Evolutionary conservation across 2,329 filamentous ascomycete species (phyloP), one percentile per base, ranked within the genome.

Genomic region (Colletotrichum camelliae): DNA sequence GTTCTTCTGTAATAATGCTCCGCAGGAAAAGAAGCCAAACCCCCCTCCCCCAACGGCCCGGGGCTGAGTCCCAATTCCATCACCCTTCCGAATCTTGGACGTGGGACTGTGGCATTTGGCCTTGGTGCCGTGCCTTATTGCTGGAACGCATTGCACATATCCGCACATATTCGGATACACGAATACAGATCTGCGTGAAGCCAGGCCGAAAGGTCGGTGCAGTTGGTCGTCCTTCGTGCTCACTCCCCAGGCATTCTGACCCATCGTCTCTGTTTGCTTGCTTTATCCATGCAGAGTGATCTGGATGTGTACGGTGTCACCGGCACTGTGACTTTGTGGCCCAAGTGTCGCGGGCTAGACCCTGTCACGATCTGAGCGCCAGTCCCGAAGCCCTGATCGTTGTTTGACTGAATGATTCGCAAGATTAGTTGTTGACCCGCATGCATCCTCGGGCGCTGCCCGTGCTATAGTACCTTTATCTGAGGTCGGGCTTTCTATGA

Each of bases 331-430:
- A 65, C 62, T 33, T 37, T 37, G 31, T 37, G 62, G 39, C 37
- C 62, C 62, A 65, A 48, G 15, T 29, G 37, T 43, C 35, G 21
- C 35, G 21, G 62, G 27, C 37, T 67, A 39, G 39, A 62, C 39
- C 62, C 24, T 61, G 39, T 43, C 55, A 43, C 61, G 62, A 67
- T 75, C 72, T 66, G 72, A 75, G 61, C 72, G 35, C 37, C 68
- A 39, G 29, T 57, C 68, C 70, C 70, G 65, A 76, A 64, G 58
- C 65, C 70, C 60, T 76, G 65, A 70, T 74, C 74, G 64, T 43
- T 74, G 64, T 76, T 27, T 64, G 65, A 39, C 57, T 70, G 43
- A 62, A 31, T 18, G 67, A 65, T 62, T 62, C 33, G 60, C 31
- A 62, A n/a, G 24, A 16, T 13, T 29, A n/a, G 29, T 33, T 65